Base-by-base conservation (phyloP, 345 rosid species). In the Euphorbia pulcherrima region DNA sequence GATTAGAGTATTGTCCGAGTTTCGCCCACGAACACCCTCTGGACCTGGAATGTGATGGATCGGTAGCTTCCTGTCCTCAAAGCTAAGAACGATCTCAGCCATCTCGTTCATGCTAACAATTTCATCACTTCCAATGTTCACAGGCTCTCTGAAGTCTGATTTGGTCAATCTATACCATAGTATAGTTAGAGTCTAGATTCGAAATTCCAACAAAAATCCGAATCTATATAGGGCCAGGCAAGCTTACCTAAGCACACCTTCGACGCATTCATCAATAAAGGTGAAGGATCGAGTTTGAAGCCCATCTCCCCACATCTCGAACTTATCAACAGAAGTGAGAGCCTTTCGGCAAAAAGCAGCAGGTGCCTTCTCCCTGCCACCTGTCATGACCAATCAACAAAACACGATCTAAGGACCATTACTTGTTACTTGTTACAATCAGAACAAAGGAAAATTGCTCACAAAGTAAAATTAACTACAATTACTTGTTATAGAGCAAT, bases 221-320 rank as follows among this genome's bases (percentile, higher is more conserved):
- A 18, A 58, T 18, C 24, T 33, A 3, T 33, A 3, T 33, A 33
- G 3, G 37, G 7, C 37, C 37, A 33, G 37, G 37, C 7, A 33
- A 33, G 37, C 68, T 77, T 75, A 92, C 97, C 99, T 86, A 59
- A 92, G 93, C 8, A 95, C 97, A 70, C 99, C 97, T 79, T 95
- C 99, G 13, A 95, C 97, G 8, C 99, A 92, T 74, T 95, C 99
- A 86, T 95, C 99, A 18, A 92, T 95, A 85, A 95, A 95, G 74
- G 99, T 95, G 77, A 95, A 95, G 16, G 97, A 94, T 53, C 97
- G 92, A 57, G 97, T 95, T 40, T 92, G 99, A 68, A 84, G 85
- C 61, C 99, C 99, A 60, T 95, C 99, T 72, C 99, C 99, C 99
- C 99, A 95, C 97, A 95, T 92, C 93, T 92, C 99, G 39, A 95